Evolutionary conservation across 1,284 basidiomycete genomes (phyloP).

Genomic region (Cryptococcus amylolentus): DNA sequence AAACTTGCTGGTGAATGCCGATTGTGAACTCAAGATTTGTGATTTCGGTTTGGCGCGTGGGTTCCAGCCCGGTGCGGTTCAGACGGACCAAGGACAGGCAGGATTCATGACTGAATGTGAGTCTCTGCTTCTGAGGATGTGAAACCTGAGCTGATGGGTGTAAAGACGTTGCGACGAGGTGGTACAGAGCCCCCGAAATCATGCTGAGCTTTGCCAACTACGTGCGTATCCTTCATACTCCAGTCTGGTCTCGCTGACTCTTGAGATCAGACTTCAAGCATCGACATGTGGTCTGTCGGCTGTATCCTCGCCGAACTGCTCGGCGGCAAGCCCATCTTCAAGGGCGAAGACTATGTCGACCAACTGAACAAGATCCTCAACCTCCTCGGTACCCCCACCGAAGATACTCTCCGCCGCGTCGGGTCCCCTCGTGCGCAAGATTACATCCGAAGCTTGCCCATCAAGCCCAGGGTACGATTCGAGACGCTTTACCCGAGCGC

Average conservation of each 20-base stretch:
- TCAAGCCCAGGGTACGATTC: slow-evolving; percentile 91
- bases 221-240: slow-evolving; percentile 53
- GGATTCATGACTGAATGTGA: slow-evolving; percentile 98
- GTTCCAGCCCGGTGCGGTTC: slow-evolving; percentile 73
- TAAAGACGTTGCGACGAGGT: slow-evolving; percentile 77
- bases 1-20: slow-evolving; percentile 94
- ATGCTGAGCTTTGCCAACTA: slow-evolving; percentile 97
- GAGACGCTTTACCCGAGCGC: slow-evolving; percentile 86
- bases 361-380: slow-evolving; percentile 98
- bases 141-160: neutral
- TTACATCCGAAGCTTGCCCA: slow-evolving; percentile 96
- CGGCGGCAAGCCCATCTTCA: slow-evolving; percentile 97
- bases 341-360: slow-evolving; percentile 97
- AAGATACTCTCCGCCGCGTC: slow-evolving; percentile 91
- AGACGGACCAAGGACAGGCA: slow-evolving; percentile 64
- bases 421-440: slow-evolving; percentile 76
- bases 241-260: slow-evolving; percentile 1
- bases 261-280: slow-evolving; percentile 51
- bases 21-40: slow-evolving; percentile 97
- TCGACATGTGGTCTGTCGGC: slow-evolving; percentile 97
- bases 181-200: slow-evolving; percentile 96
- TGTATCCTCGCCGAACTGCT: slow-evolving; percentile 96
- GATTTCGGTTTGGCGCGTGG: slow-evolving; percentile 97
- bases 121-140: slow-evolving; percentile 6
- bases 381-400: slow-evolving; percentile 93